Conservation (phyloP, 1,139 yeast genomes). For the Geotrichum europaeum region DNA sequence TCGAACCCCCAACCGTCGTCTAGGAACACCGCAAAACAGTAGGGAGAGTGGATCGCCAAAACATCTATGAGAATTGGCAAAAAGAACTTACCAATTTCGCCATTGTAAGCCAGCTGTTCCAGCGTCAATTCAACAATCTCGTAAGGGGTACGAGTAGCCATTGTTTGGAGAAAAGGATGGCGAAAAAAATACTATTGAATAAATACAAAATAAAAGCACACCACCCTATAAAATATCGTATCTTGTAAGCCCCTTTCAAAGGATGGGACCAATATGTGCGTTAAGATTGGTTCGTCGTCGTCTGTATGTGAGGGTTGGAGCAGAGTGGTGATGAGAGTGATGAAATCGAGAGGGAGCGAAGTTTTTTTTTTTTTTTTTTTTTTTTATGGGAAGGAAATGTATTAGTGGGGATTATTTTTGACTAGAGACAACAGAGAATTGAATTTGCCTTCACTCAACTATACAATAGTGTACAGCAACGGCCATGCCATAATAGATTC, state of each 20-base stretch:
- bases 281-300: background rate
- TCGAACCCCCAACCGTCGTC: conserved; percentile 15
- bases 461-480: no score
- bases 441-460: no score
- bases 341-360: background rate
- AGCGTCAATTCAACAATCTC: conserved; percentile 30
- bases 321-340: background rate
- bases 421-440: background rate
- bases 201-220: background rate
- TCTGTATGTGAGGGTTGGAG: background rate
- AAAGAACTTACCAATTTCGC: conserved; percentile 30
- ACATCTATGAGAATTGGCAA: background rate
- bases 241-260: background rate
- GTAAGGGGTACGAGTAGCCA: conserved; percentile 27
- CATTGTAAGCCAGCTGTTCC: conserved; percentile 33
- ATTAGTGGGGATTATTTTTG: background rate
- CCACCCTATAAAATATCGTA: background rate
- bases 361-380: background rate
- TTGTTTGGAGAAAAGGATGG: background rate
- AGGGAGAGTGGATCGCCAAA: background rate
- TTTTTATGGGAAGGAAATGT: background rate
- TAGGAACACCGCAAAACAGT: background rate
- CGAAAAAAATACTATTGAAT: background rate
- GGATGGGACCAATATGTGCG: background rate
- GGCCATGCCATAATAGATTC: no score